Conservation (phyloP, 108 stramenopile species). For the Aurantiochytrium sp. region DNA sequence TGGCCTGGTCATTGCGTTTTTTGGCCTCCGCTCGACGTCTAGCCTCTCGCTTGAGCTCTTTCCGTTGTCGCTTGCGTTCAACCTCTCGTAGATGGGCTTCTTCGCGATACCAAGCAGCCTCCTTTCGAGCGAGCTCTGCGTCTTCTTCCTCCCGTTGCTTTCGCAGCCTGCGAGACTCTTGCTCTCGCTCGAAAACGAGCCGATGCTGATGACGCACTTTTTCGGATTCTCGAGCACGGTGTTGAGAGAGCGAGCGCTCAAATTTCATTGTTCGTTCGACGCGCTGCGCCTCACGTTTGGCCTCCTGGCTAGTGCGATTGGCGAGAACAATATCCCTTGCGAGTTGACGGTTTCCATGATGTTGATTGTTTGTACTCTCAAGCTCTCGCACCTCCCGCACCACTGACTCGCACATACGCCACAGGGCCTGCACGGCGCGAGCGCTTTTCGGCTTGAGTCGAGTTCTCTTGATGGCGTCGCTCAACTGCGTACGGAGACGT, state of each 20-base stretch:
- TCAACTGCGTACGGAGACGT: background rate
- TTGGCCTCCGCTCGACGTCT: background rate
- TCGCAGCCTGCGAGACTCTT: background rate
- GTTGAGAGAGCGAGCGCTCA: background rate
- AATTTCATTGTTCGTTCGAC: background rate
- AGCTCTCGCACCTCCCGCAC: background rate
- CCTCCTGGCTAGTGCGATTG: background rate
- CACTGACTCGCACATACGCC: background rate
- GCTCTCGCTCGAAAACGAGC: background rate
- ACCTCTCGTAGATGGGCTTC: background rate
- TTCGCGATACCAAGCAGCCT: background rate
- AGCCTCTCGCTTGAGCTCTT: background rate
- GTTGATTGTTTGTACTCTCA: background rate
- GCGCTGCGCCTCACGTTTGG: background rate
- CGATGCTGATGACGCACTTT: background rate
- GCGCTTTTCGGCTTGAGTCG: background rate
- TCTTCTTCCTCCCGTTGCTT: background rate
- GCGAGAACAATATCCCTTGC: background rate
- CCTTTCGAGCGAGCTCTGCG: background rate
- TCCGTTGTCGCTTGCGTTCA: background rate
- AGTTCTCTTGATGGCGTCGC: background rate
- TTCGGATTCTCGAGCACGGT: background rate
- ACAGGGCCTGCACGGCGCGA: background rate
- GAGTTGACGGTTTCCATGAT: background rate
- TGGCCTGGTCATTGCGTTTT: background rate